Evolutionary conservation across 2,329 filamentous ascomycete genomes (phyloP).

Genomic region (Neofusicoccum kwambonambiense): DNA sequence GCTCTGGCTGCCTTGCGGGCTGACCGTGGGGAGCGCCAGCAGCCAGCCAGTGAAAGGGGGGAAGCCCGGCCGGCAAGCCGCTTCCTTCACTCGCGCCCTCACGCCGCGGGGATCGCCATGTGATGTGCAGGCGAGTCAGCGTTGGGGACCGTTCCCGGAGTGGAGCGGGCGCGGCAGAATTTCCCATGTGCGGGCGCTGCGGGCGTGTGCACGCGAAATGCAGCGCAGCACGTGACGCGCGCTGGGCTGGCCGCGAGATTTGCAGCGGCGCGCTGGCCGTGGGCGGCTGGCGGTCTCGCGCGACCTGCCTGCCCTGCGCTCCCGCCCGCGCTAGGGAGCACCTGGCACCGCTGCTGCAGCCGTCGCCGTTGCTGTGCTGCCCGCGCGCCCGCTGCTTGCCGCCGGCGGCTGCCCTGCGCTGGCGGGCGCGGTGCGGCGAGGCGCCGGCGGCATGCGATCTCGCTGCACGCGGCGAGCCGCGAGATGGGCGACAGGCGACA

Average conservation of each 20-base stretch:
- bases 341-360: too few relatives aligned
- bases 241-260: too few relatives aligned
- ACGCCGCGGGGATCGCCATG: background rate
- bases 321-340: too few relatives aligned
- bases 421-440: too few relatives aligned
- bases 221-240: background rate
- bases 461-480: background rate
- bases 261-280: too few relatives aligned
- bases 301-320: background rate
- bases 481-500: background rate
- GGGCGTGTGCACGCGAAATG: background rate
- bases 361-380: too few relatives aligned
- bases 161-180: constrained; percentile 10
- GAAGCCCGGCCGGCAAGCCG: background rate
- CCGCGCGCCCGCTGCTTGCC: too few relatives aligned
- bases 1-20: constrained; percentile 1
- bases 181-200: background rate
- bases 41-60: constrained; percentile 8
- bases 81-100: background rate
- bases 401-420: background rate
- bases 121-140: constrained; percentile 11
- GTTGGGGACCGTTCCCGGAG: background rate
- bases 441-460: background rate
- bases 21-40: background rate
- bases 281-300: background rate